phyloP scores from a whole-genome alignment of 2,329 filamentous ascomycete species.

The Penicillium sp. region DNA sequence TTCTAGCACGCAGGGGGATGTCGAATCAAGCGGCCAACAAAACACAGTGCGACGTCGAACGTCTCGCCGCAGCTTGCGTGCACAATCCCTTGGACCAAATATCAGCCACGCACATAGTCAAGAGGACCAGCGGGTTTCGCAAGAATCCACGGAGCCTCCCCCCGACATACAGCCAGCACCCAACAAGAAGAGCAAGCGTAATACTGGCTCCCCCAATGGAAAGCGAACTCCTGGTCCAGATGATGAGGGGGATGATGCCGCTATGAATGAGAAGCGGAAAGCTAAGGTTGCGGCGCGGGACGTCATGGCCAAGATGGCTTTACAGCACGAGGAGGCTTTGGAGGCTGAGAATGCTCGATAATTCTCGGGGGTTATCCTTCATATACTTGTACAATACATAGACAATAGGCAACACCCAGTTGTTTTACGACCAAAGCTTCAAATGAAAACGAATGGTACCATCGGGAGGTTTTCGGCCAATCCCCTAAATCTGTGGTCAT shows the following conservation, averaged over 20 bases:
- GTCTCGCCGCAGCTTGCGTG: constrained; percentile 14
- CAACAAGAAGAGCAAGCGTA: constrained; percentile 7
- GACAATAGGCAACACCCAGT: not conserved
- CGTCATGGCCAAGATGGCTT: constrained; percentile 33
- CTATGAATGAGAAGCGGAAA: constrained; percentile 28
- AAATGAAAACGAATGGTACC: not conserved
- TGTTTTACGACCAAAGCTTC: not conserved
- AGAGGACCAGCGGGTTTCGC: not conserved
- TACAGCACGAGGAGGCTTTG: constrained; percentile 42
- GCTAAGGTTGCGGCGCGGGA: constrained; percentile 36
- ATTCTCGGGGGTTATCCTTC: not conserved
- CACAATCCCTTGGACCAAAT: constrained; percentile 8
- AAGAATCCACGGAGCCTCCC: too few relatives aligned
- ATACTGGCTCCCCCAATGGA: not conserved
- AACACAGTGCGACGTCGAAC: constrained; percentile 5
- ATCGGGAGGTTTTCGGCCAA: not conserved
- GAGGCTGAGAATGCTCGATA: constrained; percentile 29
- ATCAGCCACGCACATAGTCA: not conserved
- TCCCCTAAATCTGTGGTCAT: not conserved
- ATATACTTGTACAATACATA: constrained; percentile 1
- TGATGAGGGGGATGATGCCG: constrained; percentile 7
- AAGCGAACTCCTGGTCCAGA: not conserved
- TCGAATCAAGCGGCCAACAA: not conserved
- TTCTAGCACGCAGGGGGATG: constrained; percentile 3
- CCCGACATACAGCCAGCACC: not conserved